Base-by-base conservation (phyloP, 2,329 filamentous ascomycete genomes). In the Fusarium sp. region DNA sequence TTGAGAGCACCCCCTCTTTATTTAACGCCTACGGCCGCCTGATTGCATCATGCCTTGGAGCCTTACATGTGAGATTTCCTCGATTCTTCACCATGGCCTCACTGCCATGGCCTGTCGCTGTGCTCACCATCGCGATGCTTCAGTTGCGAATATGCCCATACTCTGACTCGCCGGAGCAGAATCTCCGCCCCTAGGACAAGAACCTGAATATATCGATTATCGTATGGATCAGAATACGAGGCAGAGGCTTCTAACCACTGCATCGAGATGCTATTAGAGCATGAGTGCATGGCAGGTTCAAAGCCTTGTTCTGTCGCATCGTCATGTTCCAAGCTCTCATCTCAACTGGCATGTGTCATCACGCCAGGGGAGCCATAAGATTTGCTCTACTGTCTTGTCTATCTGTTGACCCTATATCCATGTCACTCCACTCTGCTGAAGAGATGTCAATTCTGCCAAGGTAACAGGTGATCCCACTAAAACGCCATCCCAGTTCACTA, bases 151-250 rank as follows among this genome's bases (percentile, higher is more conserved):
- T 31, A 32, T 7, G n/a, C 19, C 13, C 34, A 41, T 25, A 5
- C 15, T 19, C 36, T 59, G 40, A 59, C 35, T 59, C 54, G 41
- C 46, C 56, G 40, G 45, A 44, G 6, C 34, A 38, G 31, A 59
- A 42, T 19, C 40, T 59, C 56, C 40, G 54, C 40, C 9, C n/a
- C 13, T 13, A 22, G 8, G 28, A 41, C 12, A 34, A 44, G 32
- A 43, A 19, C 38, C n/a, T 38, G 15, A 25, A 58, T n/a, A 22
- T 38, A 19, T 22, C 35, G 5, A 7, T 22, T 9, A 7, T 22
- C 12, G 19, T 11, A 11, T 38, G 11, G 35, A 34, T 34, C 12
- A 34, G 13, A 34, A n/a, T n/a, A 34, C 31, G 31, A 34, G 12
- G 6, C 31, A n/a, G n/a, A 13, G 10, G 29, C 29, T 31, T 31